phyloP scores from a whole-genome alignment of 768 basidiomycete species.

The Lentinula sp. region DNA sequence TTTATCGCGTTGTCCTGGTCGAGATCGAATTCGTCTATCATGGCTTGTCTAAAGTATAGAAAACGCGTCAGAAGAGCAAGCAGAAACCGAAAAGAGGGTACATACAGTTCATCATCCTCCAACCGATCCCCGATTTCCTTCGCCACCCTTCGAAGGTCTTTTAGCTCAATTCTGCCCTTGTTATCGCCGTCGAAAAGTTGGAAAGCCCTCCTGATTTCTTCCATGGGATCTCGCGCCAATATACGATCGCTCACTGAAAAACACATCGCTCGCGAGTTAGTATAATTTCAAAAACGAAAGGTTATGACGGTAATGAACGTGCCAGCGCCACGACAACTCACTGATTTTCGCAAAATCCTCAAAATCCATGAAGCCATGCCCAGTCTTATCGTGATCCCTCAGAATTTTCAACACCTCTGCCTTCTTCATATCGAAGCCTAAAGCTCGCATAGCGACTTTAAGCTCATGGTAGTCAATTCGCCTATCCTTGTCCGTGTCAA shows the following conservation, averaged over 20 bases:
- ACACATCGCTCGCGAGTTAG: constrained; percentile 6
- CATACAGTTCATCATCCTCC: constrained; percentile 95
- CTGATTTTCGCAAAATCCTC: constrained; percentile 94
- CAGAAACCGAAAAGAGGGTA: constrained; percentile 15
- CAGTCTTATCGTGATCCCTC: constrained; percentile 84
- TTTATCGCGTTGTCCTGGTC: constrained; percentile 98
- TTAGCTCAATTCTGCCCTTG: constrained; percentile 88
- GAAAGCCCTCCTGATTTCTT: constrained; percentile 94
- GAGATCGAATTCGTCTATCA: constrained; percentile 99
- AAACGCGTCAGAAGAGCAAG: not conserved
- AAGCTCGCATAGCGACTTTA: constrained; percentile 96
- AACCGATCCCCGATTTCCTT: constrained; percentile 94
- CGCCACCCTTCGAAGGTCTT: constrained; percentile 88
- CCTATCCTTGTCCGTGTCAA: constrained; percentile 98
- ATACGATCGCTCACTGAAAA: constrained; percentile 87
- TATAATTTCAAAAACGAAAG: constrained; percentile 16
- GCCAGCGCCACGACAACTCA: constrained; percentile 30
- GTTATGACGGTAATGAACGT: not conserved
- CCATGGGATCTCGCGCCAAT: constrained; percentile 90
- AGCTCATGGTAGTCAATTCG: constrained; percentile 96
- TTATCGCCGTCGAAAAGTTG: constrained; percentile 95
- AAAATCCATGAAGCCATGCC: constrained; percentile 81
- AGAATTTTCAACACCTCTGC: constrained; percentile 95
- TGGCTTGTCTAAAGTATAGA: constrained; percentile 76
- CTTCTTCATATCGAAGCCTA: constrained; percentile 98